These are phyloP conservation scores for Cokeromyces recurvatus DNA, from an alignment of 371 early-diverging fungal species.

Conservation along the genomic window DNA sequence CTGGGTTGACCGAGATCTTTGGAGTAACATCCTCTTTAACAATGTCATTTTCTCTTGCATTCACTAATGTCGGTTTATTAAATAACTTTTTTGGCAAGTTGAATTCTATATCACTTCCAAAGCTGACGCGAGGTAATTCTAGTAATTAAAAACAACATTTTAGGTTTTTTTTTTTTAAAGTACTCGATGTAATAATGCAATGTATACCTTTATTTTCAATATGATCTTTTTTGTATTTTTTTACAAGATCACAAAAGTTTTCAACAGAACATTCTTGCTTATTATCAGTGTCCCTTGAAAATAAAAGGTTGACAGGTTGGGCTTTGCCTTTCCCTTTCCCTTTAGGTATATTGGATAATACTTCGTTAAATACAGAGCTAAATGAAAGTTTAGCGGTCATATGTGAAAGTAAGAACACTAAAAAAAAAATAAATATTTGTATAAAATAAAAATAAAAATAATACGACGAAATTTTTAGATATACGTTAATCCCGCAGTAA, in stretches of 20 bases:
- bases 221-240: neutral
- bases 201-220: neutral
- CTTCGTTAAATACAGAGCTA: constrained; percentile 6
- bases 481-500: too few species aligned
- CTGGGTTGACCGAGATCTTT: too few species aligned
- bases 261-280: constrained; percentile 5
- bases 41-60: neutral
- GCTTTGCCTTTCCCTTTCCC: constrained; percentile 7
- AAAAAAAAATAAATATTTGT: too few species aligned
- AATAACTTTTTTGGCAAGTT: constrained; percentile 7
- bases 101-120: constrained; percentile 9
- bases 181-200: too few species aligned
- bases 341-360: constrained; percentile 3
- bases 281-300: neutral
- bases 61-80: neutral
- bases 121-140: neutral
- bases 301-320: neutral
- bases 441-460: too few species aligned
- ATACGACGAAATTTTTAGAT: too few species aligned
- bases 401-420: too few species aligned
- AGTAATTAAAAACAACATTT: neutral
- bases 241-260: constrained; percentile 7
- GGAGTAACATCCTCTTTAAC: neutral
- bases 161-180: neutral
- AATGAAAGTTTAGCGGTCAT: too few species aligned